A percentile compares a stretch with the other conserved stretches of the same genome.
Evolutionary conservation across 176 grass and related monocot genomes (phyloP).

Genomic region (Cymbopogon citratus): DNA sequence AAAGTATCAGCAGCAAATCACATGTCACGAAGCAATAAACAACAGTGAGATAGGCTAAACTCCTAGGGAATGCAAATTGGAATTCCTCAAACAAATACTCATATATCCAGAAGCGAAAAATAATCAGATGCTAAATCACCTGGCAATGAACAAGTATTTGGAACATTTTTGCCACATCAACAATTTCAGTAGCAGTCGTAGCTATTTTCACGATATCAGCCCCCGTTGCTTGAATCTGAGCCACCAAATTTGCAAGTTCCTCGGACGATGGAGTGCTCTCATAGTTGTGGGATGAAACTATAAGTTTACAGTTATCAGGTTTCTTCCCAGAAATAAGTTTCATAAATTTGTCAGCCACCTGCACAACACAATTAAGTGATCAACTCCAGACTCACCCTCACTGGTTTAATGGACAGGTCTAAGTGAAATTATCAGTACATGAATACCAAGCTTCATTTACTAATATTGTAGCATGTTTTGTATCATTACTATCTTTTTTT

Average conservation of each 20-base stretch:
- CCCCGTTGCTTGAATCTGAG: constrained; percentile 68
- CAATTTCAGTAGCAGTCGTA: constrained; percentile 83
- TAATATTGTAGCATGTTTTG: neutral
- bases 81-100: neutral
- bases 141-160: constrained; percentile 68
- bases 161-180: constrained; percentile 85
- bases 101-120: neutral
- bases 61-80: neutral
- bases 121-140: constrained; percentile 31
- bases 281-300: constrained; percentile 92
- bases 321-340: constrained; percentile 74
- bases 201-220: constrained; percentile 95
- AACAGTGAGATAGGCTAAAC: neutral
- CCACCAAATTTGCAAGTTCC: constrained; percentile 61
- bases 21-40: neutral
- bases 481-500: neutral
- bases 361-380: neutral
- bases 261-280: constrained; percentile 71
- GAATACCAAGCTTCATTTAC: neutral
- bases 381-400: neutral
- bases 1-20: neutral
- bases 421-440: neutral
- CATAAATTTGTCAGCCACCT: constrained; percentile 80
- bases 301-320: constrained; percentile 78
- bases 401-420: neutral